Base-by-base conservation (phyloP, 2,329 filamentous ascomycete genomes). In the Colletotrichum camelliae region DNA sequence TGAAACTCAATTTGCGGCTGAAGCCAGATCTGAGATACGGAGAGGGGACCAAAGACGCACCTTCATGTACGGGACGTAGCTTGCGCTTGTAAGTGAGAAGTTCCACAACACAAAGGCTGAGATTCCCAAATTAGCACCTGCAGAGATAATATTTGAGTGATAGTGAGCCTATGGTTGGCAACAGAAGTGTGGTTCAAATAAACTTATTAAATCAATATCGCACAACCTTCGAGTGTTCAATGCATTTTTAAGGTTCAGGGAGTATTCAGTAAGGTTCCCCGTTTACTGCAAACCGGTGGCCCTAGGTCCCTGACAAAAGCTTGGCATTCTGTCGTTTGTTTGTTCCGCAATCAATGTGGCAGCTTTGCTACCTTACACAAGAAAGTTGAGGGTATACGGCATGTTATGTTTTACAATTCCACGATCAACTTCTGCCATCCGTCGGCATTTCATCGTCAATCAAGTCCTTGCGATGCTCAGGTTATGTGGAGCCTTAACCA, bases 41-140 rank as follows among this genome's bases (percentile, higher is more conserved):
- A 72, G 74, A 16, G 61, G 66, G 27, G 66, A 76, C 35, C 66
- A 76, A 61, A 64, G 70, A 24, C 66, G 48, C 29, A 76, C 70
- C 1, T 70, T 74, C 48, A 70, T 74, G 27, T 70, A 74, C 33
- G 70, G 67, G 4, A 67, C 70, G 3, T 67, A 72, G n/a, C 55
- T 18, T 58, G 55, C 55, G 21, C 24, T 29, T 21, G 16, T 4
- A 18, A 4, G 9, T 52, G n/a, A 21, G 2, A 12, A 52, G n/a
- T 52, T 52, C 4, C 5, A 2, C 0, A 29, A 13, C 7, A 16
- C 24, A 5, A 58, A 58, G 10, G 1, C 18, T 18, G 55, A 29
- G 4, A 4, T 21, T 13, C n/a, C n/a, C 43, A 48, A 21, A 13
- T 21, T 3, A 48, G 43, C 43, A 7, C 1, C 12, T 6, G 5